Evolutionary conservation across 805 yeast genomes (phyloP).

Genomic region (Torulaspora delbrueckii): DNA sequence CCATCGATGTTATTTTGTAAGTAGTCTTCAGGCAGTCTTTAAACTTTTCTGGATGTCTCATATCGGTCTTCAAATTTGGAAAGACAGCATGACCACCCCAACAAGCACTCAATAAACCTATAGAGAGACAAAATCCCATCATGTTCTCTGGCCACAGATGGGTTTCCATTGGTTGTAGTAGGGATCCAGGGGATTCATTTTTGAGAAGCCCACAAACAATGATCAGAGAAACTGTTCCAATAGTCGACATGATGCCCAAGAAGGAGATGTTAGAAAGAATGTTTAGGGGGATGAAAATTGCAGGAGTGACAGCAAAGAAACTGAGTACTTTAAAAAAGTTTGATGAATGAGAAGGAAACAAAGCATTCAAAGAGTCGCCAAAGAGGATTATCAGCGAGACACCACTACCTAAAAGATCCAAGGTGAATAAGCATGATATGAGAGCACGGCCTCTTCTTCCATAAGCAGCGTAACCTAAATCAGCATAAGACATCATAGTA

Average conservation of each 20-base stretch:
- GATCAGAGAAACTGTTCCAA: constrained; percentile 56
- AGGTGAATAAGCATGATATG: constrained; percentile 67
- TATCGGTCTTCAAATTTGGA: constrained; percentile 67
- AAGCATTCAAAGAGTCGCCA: constrained; percentile 76
- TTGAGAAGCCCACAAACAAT: constrained; percentile 61
- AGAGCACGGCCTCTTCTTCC: constrained; percentile 71
- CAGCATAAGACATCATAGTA: constrained; percentile 81
- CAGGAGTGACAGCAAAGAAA: constrained; percentile 70
- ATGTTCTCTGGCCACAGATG: constrained; percentile 57
- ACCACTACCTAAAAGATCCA: constrained; percentile 77
- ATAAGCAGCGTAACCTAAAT: constrained; percentile 79
- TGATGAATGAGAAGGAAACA: constrained; percentile 50
- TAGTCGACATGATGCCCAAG: constrained; percentile 66
- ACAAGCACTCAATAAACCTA: constrained; percentile 71
- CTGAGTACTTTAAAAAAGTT: constrained; percentile 61
- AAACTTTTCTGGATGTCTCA: constrained; percentile 61
- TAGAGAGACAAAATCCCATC: constrained; percentile 50
- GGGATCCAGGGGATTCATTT: constrained; percentile 65
- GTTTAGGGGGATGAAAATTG: constrained; percentile 73
- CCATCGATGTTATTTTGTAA: constrained; percentile 52
- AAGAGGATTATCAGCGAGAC: constrained; percentile 76
- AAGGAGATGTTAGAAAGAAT: constrained; percentile 64
- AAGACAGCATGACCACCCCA: constrained; percentile 84
- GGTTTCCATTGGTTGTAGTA: constrained; percentile 58
- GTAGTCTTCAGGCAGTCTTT: constrained; percentile 50